Percentiles rank a stretch among this genome's conserved stretches.
Evolutionary conservation across 306 rosid genomes (phyloP).

Genomic region (Notholithocarpus densiflorus): DNA sequence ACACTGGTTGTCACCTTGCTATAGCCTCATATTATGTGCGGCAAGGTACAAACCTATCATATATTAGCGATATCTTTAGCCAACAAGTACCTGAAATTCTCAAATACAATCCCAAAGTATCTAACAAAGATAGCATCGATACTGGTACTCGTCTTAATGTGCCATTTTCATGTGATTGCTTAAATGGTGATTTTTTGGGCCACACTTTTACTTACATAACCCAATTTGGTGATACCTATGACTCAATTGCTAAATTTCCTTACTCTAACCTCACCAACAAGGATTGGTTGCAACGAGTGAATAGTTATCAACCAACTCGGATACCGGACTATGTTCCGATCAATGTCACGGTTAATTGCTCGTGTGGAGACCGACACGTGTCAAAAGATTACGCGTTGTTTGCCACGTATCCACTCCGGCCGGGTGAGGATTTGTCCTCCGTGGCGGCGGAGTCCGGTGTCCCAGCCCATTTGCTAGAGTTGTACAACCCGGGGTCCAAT

Average conservation of each 20-base stretch:
- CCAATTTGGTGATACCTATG: constrained; percentile 33
- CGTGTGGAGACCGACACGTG: constrained; percentile 51
- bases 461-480: constrained; percentile 34
- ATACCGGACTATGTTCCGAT: constrained; percentile 20
- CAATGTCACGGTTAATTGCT: constrained; percentile 62
- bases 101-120: constrained; percentile 37
- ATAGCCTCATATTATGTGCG: constrained; percentile 49
- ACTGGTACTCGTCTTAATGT: constrained; percentile 30
- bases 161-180: constrained; percentile 61
- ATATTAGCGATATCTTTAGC: constrained; percentile 43
- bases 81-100: constrained; percentile 34
- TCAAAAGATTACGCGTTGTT: constrained; percentile 55
- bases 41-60: constrained; percentile 37
- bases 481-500: constrained; percentile 40
- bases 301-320: neutral
- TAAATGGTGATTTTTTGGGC: constrained; percentile 44
- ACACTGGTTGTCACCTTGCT: constrained; percentile 48
- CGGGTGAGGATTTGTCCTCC: constrained; percentile 23
- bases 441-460: constrained; percentile 35
- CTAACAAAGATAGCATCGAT: neutral
- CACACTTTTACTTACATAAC: constrained; percentile 49
- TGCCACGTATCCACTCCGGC: constrained; percentile 42
- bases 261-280: constrained; percentile 49
- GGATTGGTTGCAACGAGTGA: constrained; percentile 44
- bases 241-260: neutral